Evolutionary conservation across 1,139 yeast species (phyloP).

Genomic region (Pichia sp.): DNA sequence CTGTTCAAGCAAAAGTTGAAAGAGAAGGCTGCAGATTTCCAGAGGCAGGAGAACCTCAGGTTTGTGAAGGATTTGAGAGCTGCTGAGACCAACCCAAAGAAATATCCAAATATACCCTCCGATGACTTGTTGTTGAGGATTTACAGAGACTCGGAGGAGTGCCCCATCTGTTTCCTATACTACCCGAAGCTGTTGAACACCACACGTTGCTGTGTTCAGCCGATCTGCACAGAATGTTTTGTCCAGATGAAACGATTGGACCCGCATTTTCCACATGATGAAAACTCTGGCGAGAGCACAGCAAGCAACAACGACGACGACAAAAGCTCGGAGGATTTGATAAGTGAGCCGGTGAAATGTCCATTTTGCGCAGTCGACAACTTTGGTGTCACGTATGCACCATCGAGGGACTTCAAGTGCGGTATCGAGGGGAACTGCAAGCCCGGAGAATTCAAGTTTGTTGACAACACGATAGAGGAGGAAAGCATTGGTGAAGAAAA

Average conservation of each 20-base stretch:
- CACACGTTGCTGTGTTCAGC: constrained; percentile 90
- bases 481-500: constrained; percentile 8
- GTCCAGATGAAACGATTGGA: constrained; percentile 89
- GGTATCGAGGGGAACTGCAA: constrained; percentile 46
- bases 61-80: constrained; percentile 46
- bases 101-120: constrained; percentile 35
- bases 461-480: background rate
- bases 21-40: constrained; percentile 47
- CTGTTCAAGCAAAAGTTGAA: constrained; percentile 46
- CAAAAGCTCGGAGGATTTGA: constrained; percentile 52
- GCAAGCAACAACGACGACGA: constrained; percentile 33
- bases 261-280: constrained; percentile 92
- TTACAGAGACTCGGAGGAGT: constrained; percentile 68
- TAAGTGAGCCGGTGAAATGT: constrained; percentile 85
- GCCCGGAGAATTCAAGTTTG: constrained; percentile 37
- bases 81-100: constrained; percentile 32
- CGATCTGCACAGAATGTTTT: constrained; percentile 94
- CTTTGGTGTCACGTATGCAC: constrained; percentile 77
- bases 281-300: constrained; percentile 32
- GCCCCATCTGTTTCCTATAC: constrained; percentile 90
- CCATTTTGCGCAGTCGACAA: constrained; percentile 90
- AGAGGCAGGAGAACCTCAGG: constrained; percentile 49
- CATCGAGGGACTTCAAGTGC: constrained; percentile 45
- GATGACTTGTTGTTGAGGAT: constrained; percentile 44
- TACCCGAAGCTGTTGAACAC: constrained; percentile 76